Base-by-base conservation (phyloP, 2,329 filamentous ascomycete species). In the Fusarium metavorans region DNA sequence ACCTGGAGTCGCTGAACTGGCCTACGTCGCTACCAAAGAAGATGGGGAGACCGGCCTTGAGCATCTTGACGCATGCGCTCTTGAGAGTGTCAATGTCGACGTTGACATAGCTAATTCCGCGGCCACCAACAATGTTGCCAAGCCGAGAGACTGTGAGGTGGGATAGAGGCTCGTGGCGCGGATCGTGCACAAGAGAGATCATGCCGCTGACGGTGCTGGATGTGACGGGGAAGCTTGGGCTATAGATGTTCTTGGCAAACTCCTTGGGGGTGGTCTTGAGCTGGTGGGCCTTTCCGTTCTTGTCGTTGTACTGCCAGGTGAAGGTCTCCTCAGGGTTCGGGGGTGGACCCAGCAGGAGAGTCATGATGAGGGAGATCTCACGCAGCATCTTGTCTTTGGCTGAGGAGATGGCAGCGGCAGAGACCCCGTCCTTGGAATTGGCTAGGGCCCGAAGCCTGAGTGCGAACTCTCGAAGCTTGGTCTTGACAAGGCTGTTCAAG, bases 11-110 rank as follows among this genome's bases (percentile, higher is more conserved):
- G 66, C 90, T 93, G 82, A 93, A 95, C 82, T 97, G 94, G 72
- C 94, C 95, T 0, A 97, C 95, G 78, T 98, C 95, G 60, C 90
- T 93, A 66, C 95, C 95, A 81, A 98, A 97, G 88, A 97, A 97
- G 60, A 97, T 90, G 11, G 95, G 95, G 6, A 94, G 84, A 2
- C 94, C 94, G 13, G 92, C 91, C 79, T 91, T 89, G 58, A 97
- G 89, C 94, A 95, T 97, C 34, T 89, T 87, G 58, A 97, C 90
- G 76, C 92, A 93, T 0, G 93, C 91, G 1, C 85, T 80, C 83
- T 97, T 97, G 76, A 97, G 91, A 0, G 89, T 85, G 2, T 82
- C 73, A 87, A 95, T 95, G 69, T 92, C 88, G 18, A 97, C 94
- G 80, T 97, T 97, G 79, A 97, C 90, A 80, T 97, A 97, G 10